Evolutionary conservation across 139 green algal genomes (phyloP).

Genomic region (Chlorella sp.): DNA sequence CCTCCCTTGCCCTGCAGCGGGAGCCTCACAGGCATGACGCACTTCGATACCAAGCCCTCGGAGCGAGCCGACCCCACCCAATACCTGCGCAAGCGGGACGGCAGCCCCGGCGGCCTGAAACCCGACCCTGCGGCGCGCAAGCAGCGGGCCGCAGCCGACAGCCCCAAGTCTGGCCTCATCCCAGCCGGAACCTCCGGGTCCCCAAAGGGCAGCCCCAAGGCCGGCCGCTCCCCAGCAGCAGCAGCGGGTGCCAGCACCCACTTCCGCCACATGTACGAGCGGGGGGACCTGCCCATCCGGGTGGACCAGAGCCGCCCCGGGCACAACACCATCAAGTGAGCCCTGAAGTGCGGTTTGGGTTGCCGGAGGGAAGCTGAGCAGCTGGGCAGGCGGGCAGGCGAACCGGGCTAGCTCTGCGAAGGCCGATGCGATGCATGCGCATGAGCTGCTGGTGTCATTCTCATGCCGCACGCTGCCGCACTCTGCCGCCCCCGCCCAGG

Average conservation of each 20-base stretch:
- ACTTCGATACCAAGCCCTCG: not conserved
- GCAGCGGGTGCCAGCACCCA: not conserved
- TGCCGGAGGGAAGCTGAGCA: not conserved
- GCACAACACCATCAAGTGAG: slow-evolving; percentile 78
- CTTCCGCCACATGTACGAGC: slow-evolving; percentile 89
- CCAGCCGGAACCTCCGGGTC: not conserved
- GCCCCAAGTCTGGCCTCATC: not conserved
- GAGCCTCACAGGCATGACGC: not conserved
- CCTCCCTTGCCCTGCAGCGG: too few relatives aligned
- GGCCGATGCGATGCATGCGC: too few relatives aligned
- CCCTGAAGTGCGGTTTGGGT: not conserved
- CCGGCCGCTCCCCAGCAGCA: not conserved
- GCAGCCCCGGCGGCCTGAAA: slow-evolving; percentile 18
- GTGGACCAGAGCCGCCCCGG: slow-evolving; percentile 77
- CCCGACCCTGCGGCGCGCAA: not conserved
- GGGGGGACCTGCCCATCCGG: slow-evolving; percentile 81
- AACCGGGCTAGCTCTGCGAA: too few relatives aligned
- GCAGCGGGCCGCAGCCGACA: not conserved
- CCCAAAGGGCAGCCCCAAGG: not conserved
- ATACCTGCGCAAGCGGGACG: slow-evolving; percentile 36
- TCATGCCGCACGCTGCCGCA: not conserved
- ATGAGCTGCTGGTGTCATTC: too few relatives aligned
- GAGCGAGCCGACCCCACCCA: slow-evolving; percentile 27
- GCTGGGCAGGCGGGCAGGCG: not conserved
- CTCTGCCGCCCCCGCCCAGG: not conserved